Evolutionary conservation across 768 basidiomycete species (phyloP), one percentile per base, ranked within the genome.

Genomic region (Auriscalpium orientale): DNA sequence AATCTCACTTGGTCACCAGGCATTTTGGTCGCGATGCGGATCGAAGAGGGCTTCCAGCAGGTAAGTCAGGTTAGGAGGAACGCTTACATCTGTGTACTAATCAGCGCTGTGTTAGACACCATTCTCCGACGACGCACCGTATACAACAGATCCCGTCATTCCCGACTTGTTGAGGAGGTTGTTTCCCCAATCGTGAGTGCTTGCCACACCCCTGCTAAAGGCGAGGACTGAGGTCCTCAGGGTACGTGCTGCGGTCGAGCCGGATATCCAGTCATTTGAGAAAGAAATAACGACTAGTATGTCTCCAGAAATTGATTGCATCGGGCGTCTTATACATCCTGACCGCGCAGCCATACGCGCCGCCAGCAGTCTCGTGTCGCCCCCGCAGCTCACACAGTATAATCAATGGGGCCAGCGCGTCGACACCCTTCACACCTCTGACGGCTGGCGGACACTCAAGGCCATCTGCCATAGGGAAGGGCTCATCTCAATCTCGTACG

Each of bases 361-460:
- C 1, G 66, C 87, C 38, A 63, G 66, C 34, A 63, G 68, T 22
- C 76, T 74, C 20, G 71, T 78, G 1, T 64, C 68, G 2, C 78
- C 79, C 18, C 83, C 85, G 0, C 72, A 67, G 10, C 67, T 91
- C 20, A 75, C 74, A 0, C 89, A 90, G 67, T 91, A 88, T 64
- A 76, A 89, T 62, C 82, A 88, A 59, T 90, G 82, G 83, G 88
- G 88, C 0, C 64, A 67, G 48, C 79, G 83, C 11, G 70, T 89
- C 8, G 88, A 91, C 66, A 68, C 71, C 4, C 76, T 92, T 0
- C 73, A 82, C 40, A 88, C 86, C 1, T 84, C 83, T 16, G 86
- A 89, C 64, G 85, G 81, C 0, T 91, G 89, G 89, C 73, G 83
- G 13, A 73, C 72, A 18, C 72, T 91, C 60, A 89, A 87, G 67